Percentiles rank a stretch among this genome's conserved stretches.
phyloP scores from a whole-genome alignment of 2,329 filamentous ascomycete genomes.

The Aspergillus fijiensis region DNA sequence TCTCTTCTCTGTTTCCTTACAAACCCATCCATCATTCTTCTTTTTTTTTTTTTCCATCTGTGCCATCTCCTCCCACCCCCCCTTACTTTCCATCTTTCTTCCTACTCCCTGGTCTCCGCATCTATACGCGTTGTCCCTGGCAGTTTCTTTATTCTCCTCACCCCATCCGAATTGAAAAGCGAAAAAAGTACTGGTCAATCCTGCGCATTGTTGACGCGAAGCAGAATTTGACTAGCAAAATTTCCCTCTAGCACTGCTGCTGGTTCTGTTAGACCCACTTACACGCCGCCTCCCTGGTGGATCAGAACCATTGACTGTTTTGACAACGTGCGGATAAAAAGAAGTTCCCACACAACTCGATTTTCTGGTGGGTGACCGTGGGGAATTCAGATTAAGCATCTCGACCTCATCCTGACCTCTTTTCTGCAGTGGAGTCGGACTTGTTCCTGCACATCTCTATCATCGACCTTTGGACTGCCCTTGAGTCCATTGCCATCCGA shows the following conservation, averaged over 20 bases:
- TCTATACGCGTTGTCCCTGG: slow-evolving; percentile 20
- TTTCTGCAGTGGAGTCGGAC: slow-evolving; percentile 34
- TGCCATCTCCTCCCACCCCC: slow-evolving; percentile 10
- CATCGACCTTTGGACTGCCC: slow-evolving; percentile 13
- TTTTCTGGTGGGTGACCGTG: slow-evolving; percentile 42
- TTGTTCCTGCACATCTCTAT: slow-evolving; percentile 24
- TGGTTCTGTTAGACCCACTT: slow-evolving; percentile 41
- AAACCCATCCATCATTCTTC: slow-evolving; percentile 11
- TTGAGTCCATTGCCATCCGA: slow-evolving; percentile 19
- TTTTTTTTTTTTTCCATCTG: slow-evolving; percentile 14
- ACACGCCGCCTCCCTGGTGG: slow-evolving; percentile 40
- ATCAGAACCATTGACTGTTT: slow-evolving; percentile 40
- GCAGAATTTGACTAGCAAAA: slow-evolving; percentile 30
- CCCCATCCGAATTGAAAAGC: neutral
- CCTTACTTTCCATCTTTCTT: slow-evolving; percentile 19
- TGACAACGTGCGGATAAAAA: slow-evolving; percentile 45
- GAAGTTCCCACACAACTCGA: slow-evolving; percentile 40
- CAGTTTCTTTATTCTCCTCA: slow-evolving; percentile 18
- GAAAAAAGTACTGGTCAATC: slow-evolving; percentile 19
- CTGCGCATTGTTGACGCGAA: slow-evolving; percentile 36
- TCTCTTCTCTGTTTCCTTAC: slow-evolving; percentile 10
- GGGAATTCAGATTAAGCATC: slow-evolving; percentile 41
- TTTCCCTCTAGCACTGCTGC: slow-evolving; percentile 15
- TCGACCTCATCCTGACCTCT: slow-evolving; percentile 30
- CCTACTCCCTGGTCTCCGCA: slow-evolving; percentile 9